Percentiles rank a stretch among this genome's conserved stretches.
These are phyloP conservation scores for Tremella yokohamensis DNA, from an alignment of 768 basidiomycete species.

Conservation along the genomic window DNA sequence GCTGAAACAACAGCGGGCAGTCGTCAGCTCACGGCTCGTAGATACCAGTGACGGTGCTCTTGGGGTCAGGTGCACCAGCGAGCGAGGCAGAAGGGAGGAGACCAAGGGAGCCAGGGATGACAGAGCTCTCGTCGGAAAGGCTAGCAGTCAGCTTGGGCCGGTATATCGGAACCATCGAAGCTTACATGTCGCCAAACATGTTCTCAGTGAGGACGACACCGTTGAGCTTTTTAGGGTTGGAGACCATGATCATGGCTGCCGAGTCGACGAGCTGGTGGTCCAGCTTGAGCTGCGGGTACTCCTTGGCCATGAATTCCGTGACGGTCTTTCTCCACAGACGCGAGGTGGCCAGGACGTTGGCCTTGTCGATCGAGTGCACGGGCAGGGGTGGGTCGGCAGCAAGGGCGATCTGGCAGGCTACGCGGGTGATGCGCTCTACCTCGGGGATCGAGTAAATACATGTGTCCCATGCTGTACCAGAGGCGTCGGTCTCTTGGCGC, in stretches of 20 bases:
- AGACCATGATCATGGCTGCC: constrained; percentile 91
- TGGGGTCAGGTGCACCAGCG: constrained; percentile 74
- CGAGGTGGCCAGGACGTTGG: constrained; percentile 93
- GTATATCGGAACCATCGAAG: constrained; percentile 11
- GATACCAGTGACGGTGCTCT: constrained; percentile 75
- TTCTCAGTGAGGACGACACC: constrained; percentile 94
- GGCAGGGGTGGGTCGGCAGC: constrained; percentile 75
- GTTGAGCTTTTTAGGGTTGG: constrained; percentile 85
- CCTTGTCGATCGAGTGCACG: constrained; percentile 95
- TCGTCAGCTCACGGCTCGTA: constrained; percentile 68
- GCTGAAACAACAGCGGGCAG: neutral
- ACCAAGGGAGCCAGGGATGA: constrained; percentile 96
- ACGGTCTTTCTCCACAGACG: constrained; percentile 92
- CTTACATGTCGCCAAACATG: constrained; percentile 94
- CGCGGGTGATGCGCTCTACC: constrained; percentile 89
- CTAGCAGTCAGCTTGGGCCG: constrained; percentile 53
- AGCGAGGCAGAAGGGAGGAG: constrained; percentile 94
- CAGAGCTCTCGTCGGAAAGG: constrained; percentile 91
- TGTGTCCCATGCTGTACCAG: constrained; percentile 75
- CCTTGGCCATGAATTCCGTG: constrained; percentile 71
- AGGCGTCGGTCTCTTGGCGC: constrained; percentile 76
- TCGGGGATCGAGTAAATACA: constrained; percentile 89
- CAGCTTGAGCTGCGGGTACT: constrained; percentile 81
- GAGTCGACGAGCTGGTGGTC: constrained; percentile 94
- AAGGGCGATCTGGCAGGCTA: constrained; percentile 88